These are phyloP conservation scores for Ambrosiella xylebori DNA, from an alignment of 2,329 filamentous ascomycete species.

Conservation along the genomic window DNA sequence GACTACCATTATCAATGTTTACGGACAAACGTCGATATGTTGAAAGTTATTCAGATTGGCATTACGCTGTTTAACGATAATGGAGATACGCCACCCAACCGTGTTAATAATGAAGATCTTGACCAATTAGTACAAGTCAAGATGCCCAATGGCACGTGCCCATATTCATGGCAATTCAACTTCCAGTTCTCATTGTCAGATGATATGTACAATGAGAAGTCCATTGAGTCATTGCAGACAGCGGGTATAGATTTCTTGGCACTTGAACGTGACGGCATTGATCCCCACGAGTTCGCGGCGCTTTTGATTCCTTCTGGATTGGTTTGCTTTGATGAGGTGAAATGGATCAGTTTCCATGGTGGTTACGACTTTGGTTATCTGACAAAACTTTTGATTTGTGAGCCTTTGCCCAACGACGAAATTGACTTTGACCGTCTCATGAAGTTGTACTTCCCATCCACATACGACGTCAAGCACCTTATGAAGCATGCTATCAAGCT, in stretches of 20 bases:
- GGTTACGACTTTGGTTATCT: conserved; percentile 97
- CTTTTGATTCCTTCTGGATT: conserved; percentile 83
- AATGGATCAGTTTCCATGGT: conserved; percentile 95
- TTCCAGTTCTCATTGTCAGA: conserved; percentile 89
- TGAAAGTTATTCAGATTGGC: conserved; percentile 94
- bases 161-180: conserved; percentile 97
- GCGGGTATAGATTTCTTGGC: conserved; percentile 83
- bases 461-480: conserved; percentile 93
- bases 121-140: conserved; percentile 20
- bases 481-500: conserved; percentile 74
- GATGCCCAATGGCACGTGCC: conserved; percentile 36
- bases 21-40: conserved; percentile 87
- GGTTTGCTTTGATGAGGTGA: conserved; percentile 70
- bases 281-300: conserved; percentile 74
- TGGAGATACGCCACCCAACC: conserved; percentile 66
- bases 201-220: conserved; percentile 96
- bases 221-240: conserved; percentile 76
- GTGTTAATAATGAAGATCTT: conserved; percentile 33
- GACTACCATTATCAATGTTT: conserved; percentile 98
- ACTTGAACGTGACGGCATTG: conserved; percentile 77
- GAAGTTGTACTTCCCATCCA: conserved; percentile 79
- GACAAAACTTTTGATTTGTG: conserved; percentile 78
- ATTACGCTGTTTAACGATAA: conserved; percentile 85
- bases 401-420: conserved; percentile 73
- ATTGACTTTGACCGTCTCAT: conserved; percentile 76